These are phyloP conservation scores for Russula dissimulans DNA, from an alignment of 768 basidiomycete genomes.

Conservation along the genomic window DNA sequence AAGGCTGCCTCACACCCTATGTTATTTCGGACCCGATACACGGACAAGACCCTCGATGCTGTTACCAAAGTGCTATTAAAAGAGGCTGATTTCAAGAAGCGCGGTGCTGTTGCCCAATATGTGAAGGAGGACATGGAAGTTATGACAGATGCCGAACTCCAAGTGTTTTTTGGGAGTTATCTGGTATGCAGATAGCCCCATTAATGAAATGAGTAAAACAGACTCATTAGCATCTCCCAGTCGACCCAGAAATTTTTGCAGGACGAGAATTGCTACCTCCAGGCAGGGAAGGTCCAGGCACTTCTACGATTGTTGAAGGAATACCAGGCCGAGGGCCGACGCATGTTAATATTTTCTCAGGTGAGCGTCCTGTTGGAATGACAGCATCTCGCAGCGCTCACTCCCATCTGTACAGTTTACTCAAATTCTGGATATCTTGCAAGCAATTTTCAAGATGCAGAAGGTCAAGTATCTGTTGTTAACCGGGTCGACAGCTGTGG, in stretches of 20 bases:
- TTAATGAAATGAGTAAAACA: not conserved
- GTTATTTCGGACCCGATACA: constrained; percentile 83
- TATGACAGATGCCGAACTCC: constrained; percentile 96
- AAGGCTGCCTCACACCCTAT: constrained; percentile 96
- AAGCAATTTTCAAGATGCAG: constrained; percentile 66
- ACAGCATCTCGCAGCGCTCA: not conserved
- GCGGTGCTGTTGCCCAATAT: constrained; percentile 66
- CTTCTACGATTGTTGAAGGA: constrained; percentile 61
- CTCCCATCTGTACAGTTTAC: constrained; percentile 56
- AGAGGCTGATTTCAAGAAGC: constrained; percentile 85
- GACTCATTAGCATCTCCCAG: constrained; percentile 27
- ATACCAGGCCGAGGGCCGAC: constrained; percentile 60
- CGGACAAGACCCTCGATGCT: constrained; percentile 60
- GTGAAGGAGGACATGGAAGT: constrained; percentile 98
- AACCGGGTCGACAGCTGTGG: constrained; percentile 90
- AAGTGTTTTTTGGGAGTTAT: constrained; percentile 76
- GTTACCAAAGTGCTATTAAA: constrained; percentile 80
- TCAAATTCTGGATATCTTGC: constrained; percentile 89
- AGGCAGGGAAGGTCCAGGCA: constrained; percentile 80
- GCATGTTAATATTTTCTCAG: constrained; percentile 92
- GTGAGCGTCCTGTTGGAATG: constrained; percentile 31
- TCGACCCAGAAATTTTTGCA: constrained; percentile 69
- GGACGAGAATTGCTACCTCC: constrained; percentile 62
- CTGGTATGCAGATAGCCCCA: constrained; percentile 44
- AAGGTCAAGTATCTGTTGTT: constrained; percentile 70